A percentile compares a stretch with the other conserved stretches of the same genome.
phyloP scores from a whole-genome alignment of 768 basidiomycete genomes.

The Guyanaporus albipodus region DNA sequence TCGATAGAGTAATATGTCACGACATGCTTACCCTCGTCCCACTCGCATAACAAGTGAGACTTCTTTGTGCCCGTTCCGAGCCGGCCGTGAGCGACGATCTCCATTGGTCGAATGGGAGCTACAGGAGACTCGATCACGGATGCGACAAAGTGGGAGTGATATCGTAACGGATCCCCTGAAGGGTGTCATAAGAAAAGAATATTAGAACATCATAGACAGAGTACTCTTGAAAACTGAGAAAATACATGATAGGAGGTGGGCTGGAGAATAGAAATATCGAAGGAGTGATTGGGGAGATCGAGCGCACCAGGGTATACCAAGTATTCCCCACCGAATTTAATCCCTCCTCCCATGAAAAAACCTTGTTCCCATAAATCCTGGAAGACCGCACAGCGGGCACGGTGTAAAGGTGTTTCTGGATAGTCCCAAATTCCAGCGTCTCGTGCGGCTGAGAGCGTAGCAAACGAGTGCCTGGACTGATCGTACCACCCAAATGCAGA shows the following conservation, averaged over 20 bases:
- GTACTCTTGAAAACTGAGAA: too few relatives aligned
- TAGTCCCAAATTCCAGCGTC: conserved; percentile 74
- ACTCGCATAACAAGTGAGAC: conserved; percentile 85
- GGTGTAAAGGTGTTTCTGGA: conserved; percentile 59
- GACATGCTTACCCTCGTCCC: conserved; percentile 65
- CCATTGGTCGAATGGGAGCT: conserved; percentile 73
- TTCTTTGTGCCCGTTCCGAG: conserved; percentile 98
- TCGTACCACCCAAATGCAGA: conserved; percentile 66
- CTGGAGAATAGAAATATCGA: too few relatives aligned
- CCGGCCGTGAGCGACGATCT: conserved; percentile 92
- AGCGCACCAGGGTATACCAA: conserved; percentile 88
- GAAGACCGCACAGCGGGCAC: conserved; percentile 78
- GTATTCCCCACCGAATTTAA: conserved; percentile 96
- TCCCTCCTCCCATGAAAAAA: conserved; percentile 83
- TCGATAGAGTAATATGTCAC: conserved; percentile 80
- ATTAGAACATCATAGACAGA: neutral
- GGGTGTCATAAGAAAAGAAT: neutral
- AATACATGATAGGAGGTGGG: too few relatives aligned
- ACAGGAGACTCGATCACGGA: conserved; percentile 68
- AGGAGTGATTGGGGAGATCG: neutral
- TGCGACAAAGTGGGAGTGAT: conserved; percentile 94
- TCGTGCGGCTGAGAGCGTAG: conserved; percentile 56
- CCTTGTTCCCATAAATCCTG: conserved; percentile 78
- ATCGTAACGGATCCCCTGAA: conserved; percentile 87
- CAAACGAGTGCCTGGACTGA: conserved; percentile 40